These are phyloP conservation scores for Nakaseomyces uthaithaninus DNA, from an alignment of 1,139 yeast species.

Conservation along the genomic window DNA sequence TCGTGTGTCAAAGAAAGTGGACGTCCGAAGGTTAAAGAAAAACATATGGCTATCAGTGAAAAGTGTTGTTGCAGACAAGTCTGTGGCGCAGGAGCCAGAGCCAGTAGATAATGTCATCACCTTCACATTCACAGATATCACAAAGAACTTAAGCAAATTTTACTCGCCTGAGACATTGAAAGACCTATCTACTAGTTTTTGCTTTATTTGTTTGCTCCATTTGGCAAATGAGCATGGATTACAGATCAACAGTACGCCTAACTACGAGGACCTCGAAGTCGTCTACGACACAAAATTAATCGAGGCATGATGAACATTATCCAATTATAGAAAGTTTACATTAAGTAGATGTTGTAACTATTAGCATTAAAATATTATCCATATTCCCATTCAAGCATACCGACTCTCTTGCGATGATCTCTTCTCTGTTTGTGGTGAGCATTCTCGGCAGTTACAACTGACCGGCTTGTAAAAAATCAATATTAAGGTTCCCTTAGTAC, in stretches of 20 bases:
- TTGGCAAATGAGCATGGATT: slow-evolving; percentile 85
- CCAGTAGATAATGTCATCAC: too few relatives aligned
- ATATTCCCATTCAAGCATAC: too few relatives aligned
- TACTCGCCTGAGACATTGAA: slow-evolving; percentile 46
- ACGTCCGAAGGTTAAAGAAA: slow-evolving; percentile 69
- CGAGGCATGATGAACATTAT: background rate
- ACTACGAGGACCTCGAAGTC: slow-evolving; percentile 45
- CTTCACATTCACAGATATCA: slow-evolving; percentile 34
- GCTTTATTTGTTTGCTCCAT: slow-evolving; percentile 77
- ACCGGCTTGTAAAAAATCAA: too few relatives aligned
- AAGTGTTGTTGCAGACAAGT: slow-evolving; percentile 12
- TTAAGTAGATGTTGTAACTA: background rate
- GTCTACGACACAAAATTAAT: slow-evolving; percentile 9
- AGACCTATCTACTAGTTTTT: slow-evolving; percentile 80
- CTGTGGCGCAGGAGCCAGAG: slow-evolving; percentile 11
- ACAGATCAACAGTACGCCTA: slow-evolving; percentile 47
- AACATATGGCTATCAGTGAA: slow-evolving; percentile 65
- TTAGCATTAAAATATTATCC: too few relatives aligned
- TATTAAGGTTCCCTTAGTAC: too few relatives aligned
- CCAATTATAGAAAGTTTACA: too few relatives aligned
- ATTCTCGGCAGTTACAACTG: too few relatives aligned
- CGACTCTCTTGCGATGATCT: too few relatives aligned
- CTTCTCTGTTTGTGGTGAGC: too few relatives aligned
- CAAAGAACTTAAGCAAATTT: slow-evolving; percentile 43
- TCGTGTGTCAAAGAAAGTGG: slow-evolving; percentile 75